phyloP scores from a whole-genome alignment of 768 basidiomycete genomes.

The Leccinum subgranulosum region DNA sequence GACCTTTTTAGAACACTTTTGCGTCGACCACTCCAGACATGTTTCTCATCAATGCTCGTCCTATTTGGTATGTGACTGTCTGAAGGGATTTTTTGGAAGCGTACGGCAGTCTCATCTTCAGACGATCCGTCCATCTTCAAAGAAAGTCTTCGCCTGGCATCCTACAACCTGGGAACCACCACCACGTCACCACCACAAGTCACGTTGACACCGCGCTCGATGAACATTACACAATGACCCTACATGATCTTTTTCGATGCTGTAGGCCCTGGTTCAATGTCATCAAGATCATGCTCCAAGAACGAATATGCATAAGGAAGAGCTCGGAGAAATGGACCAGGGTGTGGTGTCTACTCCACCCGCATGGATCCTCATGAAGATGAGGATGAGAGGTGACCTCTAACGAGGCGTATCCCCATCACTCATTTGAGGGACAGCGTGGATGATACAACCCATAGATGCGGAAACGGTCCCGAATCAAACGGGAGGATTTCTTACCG shows the following conservation, averaged over 20 bases:
- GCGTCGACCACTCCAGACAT: not conserved
- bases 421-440: not conserved
- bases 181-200: not conserved
- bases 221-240: not conserved
- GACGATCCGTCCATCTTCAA: constrained; percentile 1
- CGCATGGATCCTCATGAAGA: not conserved
- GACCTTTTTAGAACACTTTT: accelerated
- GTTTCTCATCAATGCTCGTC: not conserved
- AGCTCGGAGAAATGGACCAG: constrained; percentile 3
- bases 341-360: not conserved
- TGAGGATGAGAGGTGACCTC: not conserved
- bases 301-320: not conserved
- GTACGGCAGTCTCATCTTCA: not conserved
- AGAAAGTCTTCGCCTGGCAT: not conserved
- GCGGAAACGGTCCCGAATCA: not conserved
- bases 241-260: not conserved
- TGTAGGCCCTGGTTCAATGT: not conserved
- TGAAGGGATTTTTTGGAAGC: not conserved
- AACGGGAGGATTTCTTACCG: not conserved
- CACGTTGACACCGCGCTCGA: not conserved
- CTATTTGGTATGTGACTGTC: not conserved
- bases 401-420: not conserved
- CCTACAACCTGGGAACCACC: not conserved
- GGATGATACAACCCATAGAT: not conserved
- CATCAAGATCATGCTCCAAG: constrained; percentile 1